Percentiles rank a stretch among this genome's conserved stretches.
Evolutionary conservation across 202 grass and related monocot genomes (phyloP).

Genomic region (Schoenoplectus triqueter): DNA sequence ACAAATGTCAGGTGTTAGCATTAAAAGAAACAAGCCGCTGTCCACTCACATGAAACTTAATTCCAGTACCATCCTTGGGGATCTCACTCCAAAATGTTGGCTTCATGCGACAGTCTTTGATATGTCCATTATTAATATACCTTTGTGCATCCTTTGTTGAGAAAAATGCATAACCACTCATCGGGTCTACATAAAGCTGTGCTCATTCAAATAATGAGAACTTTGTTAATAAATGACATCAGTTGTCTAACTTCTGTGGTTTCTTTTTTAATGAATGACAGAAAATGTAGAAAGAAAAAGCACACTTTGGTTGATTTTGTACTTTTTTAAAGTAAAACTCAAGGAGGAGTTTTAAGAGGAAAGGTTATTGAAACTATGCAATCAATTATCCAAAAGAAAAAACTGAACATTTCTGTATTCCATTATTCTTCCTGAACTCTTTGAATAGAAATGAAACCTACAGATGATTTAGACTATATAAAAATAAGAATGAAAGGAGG

Average conservation of each 20-base stretch:
- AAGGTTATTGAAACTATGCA: too few species aligned
- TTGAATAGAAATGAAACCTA: slow-evolving; percentile 3
- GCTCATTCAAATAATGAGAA: slow-evolving; percentile 9
- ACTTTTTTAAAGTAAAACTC: slow-evolving; percentile 12
- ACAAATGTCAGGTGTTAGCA: background rate
- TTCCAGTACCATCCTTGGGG: background rate
- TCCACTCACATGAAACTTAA: slow-evolving; percentile 20
- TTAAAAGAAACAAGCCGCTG: background rate
- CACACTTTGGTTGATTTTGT: background rate
- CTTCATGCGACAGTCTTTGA: slow-evolving; percentile 1
- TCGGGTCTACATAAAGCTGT: slow-evolving; percentile 33
- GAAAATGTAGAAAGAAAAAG: slow-evolving; percentile 18
- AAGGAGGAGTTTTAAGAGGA: background rate
- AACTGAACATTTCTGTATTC: slow-evolving; percentile 1
- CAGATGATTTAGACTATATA: background rate
- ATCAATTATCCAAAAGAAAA: background rate
- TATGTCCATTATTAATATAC: slow-evolving; percentile 30
- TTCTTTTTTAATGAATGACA: background rate
- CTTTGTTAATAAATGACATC: background rate
- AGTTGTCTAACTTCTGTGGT: background rate
- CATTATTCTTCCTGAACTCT: background rate
- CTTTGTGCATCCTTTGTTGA: slow-evolving; percentile 35
- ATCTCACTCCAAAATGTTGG: slow-evolving; percentile 14
- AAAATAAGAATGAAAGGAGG: background rate
- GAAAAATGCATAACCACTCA: slow-evolving; percentile 32